phyloP scores from a whole-genome alignment of 768 basidiomycete species.

The Suillus brevipes region DNA sequence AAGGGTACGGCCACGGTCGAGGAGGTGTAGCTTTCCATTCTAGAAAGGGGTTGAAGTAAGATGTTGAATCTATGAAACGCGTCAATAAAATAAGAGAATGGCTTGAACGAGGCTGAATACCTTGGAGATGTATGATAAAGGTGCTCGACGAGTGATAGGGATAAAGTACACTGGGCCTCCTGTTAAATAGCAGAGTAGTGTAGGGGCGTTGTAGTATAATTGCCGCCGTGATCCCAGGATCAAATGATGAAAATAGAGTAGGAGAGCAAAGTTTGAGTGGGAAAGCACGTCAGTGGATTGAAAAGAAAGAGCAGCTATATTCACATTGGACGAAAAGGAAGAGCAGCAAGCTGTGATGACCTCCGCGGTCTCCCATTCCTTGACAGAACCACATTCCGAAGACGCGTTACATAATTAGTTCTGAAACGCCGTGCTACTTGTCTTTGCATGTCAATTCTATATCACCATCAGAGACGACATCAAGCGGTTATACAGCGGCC shows the following conservation, averaged over 20 bases:
- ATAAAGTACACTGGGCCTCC: neutral
- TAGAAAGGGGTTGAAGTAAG: neutral
- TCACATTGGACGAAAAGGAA: neutral
- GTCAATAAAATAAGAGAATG: neutral
- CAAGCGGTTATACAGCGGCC: too few species aligned
- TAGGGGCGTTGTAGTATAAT: too few species aligned
- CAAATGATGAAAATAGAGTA: neutral
- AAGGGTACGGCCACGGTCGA: constrained; percentile 40
- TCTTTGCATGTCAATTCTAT: neutral
- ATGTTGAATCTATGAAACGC: neutral
- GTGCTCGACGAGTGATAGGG: neutral
- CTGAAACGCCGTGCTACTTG: neutral
- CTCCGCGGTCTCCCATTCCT: constrained; percentile 3
- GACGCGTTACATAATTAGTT: neutral
- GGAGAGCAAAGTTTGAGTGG: neutral
- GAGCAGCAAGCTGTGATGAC: neutral
- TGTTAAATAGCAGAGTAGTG: neutral
- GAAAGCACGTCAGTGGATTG: neutral
- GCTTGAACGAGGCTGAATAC: neutral
- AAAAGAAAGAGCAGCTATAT: neutral
- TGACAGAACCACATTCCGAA: constrained; percentile 2
- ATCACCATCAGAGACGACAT: too few species aligned
- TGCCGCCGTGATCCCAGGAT: neutral
- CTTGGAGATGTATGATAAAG: neutral
- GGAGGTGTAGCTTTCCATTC: neutral